Conservation (phyloP, 2,329 filamentous ascomycete genomes). For the Alternaria novae-zelandiae region DNA sequence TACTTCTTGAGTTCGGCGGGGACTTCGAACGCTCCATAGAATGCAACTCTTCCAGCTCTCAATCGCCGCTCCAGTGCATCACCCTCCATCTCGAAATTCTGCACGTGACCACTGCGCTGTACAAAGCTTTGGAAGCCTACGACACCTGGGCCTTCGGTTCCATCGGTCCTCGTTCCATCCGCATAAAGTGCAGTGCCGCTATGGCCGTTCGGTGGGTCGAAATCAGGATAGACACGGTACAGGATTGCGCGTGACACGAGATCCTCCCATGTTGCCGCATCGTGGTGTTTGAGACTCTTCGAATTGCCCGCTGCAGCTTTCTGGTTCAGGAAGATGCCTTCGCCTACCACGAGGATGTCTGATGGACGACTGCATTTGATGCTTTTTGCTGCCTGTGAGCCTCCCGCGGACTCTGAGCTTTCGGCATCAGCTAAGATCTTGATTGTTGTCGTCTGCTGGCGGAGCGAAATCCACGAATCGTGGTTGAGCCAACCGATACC, state of each 20-base stretch:
- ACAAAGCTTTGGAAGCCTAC: neutral
- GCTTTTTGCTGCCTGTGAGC: neutral
- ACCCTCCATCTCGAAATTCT: neutral
- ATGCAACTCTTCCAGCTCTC: rapidly evolving
- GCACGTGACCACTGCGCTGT: neutral
- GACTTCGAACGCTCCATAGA: neutral
- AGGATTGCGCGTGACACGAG: neutral
- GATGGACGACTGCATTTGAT: neutral
- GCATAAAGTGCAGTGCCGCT: neutral
- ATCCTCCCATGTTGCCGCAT: neutral
- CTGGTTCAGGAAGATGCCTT: neutral
- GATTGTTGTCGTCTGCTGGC: neutral
- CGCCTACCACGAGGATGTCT: rapidly evolving
- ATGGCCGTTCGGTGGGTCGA: rapidly evolving
- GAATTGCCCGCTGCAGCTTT: neutral
- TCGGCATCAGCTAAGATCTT: neutral
- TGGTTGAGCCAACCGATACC: neutral
- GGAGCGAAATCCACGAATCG: neutral
- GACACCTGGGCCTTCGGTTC: neutral
- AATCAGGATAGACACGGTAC: neutral
- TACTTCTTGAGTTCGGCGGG: neutral
- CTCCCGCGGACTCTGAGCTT: too few relatives aligned
- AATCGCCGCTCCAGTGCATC: rapidly evolving
- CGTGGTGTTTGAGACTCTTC: neutral
- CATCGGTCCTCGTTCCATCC: too few relatives aligned